A percentile compares a stretch with the other conserved stretches of the same genome.
Conservation (phyloP, 179 eudicot species). For the Silene coronaria region DNA sequence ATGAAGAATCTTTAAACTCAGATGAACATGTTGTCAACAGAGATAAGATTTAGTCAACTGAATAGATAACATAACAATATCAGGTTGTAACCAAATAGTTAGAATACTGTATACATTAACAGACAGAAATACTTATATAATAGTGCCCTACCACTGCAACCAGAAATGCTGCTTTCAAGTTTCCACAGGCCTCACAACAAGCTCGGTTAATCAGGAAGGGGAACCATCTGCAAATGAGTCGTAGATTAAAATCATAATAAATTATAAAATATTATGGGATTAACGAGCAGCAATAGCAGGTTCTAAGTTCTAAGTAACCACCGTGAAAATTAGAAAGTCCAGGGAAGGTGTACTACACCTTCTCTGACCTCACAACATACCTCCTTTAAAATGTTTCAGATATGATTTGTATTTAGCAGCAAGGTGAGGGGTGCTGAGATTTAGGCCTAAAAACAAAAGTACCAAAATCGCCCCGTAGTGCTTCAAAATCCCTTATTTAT, state of each 20-base stretch:
- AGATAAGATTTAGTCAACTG: background rate
- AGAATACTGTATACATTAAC: background rate
- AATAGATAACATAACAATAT: background rate
- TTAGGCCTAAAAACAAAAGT: background rate
- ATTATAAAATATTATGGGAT: background rate
- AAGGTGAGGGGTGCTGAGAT: background rate
- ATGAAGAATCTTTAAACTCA: background rate
- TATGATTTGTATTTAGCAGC: background rate
- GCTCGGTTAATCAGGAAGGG: slow-evolving; percentile 80
- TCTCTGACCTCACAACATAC: background rate
- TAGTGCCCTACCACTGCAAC: slow-evolving; percentile 76
- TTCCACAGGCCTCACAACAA: slow-evolving; percentile 95
- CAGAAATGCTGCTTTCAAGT: slow-evolving; percentile 94
- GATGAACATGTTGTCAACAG: background rate
- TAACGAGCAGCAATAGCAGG: slow-evolving; percentile 1
- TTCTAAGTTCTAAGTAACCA: background rate
- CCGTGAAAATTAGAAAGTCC: background rate
- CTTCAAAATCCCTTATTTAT: background rate
- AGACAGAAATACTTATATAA: background rate
- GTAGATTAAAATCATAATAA: background rate
- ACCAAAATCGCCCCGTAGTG: background rate
- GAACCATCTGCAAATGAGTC: slow-evolving; percentile 70
- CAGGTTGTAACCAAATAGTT: background rate
- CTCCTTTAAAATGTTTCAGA: background rate
- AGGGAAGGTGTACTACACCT: background rate